phyloP scores from a whole-genome alignment of 352 stramenopile species.

The Blastocystis sp. region DNA sequence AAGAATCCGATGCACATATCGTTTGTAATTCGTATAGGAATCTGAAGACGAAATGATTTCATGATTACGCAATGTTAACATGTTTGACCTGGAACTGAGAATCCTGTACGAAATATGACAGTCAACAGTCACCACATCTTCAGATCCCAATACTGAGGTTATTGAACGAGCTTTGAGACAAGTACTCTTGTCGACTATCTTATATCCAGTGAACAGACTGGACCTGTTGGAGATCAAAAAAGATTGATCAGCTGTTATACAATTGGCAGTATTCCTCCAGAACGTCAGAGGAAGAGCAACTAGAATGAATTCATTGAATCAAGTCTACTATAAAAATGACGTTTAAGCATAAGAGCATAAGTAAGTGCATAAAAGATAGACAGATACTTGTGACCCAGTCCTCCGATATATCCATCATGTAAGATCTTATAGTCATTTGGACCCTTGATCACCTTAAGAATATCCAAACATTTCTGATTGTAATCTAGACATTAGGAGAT shows the following conservation, averaged over 20 bases:
- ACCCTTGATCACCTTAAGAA: background rate
- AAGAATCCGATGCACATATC: background rate
- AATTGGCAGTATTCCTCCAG: too few relatives aligned
- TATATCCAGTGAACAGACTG: too few relatives aligned
- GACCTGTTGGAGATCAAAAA: too few relatives aligned
- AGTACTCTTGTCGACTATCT: too few relatives aligned
- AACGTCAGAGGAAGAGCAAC: too few relatives aligned
- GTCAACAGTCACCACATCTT: background rate
- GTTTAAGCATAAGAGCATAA: background rate
- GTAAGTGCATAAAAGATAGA: background rate
- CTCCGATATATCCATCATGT: too few relatives aligned
- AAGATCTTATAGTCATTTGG: background rate
- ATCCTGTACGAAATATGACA: background rate
- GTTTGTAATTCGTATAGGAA: background rate
- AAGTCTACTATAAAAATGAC: background rate
- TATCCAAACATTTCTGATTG: too few relatives aligned
- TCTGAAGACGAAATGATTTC: background rate
- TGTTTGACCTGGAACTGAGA: background rate
- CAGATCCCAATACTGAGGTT: background rate
- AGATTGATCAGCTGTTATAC: too few relatives aligned
- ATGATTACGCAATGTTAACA: background rate
- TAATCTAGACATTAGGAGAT: too few relatives aligned
- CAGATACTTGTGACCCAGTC: conserved; percentile 25
- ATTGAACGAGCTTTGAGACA: too few relatives aligned
- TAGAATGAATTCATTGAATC: too few relatives aligned